Conservation (phyloP, 148 eudicot genomes). For the Nyssa sinensis region DNA sequence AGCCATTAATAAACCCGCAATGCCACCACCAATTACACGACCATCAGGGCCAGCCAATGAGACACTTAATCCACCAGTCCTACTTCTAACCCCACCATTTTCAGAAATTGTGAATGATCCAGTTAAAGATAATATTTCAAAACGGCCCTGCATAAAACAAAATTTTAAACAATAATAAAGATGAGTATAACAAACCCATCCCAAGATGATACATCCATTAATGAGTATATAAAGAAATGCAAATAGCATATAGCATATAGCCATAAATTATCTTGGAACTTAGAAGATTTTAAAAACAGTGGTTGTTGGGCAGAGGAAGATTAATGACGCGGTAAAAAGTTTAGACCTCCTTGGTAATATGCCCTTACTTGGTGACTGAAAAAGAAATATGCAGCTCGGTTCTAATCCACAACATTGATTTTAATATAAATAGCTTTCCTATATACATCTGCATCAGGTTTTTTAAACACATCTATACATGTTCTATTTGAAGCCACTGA, state of each 20-base stretch:
- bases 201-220: not conserved
- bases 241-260: not conserved
- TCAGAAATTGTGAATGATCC: conserved; percentile 64
- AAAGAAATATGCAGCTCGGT: not conserved
- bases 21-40: conserved; percentile 78
- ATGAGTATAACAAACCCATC: not conserved
- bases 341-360: too few relatives aligned
- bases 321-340: not conserved
- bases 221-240: not conserved
- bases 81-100: conserved; percentile 52
- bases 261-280: not conserved
- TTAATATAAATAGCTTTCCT: too few relatives aligned
- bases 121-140: conserved; percentile 64
- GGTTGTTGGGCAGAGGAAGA: not conserved
- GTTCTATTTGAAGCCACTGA: too few relatives aligned
- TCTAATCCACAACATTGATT: not conserved
- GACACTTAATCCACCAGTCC: conserved; percentile 74
- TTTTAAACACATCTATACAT: too few relatives aligned
- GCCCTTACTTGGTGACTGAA: not conserved
- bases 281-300: not conserved
- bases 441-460: too few relatives aligned
- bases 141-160: conserved; percentile 60
- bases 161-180: not conserved
- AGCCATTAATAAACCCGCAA: conserved; percentile 72
- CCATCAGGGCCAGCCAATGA: conserved; percentile 84